Evolutionary conservation across 2,329 filamentous ascomycete genomes (phyloP).

Genomic region (Monascus ruber): DNA sequence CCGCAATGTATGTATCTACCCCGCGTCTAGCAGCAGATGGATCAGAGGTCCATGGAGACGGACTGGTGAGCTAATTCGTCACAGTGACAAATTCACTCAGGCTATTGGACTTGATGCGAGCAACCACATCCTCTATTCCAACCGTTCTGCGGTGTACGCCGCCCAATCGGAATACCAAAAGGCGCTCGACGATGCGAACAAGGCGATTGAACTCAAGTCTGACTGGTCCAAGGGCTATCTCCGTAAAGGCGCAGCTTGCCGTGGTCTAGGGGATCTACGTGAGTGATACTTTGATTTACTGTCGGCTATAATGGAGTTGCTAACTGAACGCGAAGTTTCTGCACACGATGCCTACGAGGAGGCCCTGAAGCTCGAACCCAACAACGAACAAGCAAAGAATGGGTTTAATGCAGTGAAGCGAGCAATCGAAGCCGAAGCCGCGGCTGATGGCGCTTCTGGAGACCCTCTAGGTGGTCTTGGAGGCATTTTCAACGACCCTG

Average conservation of each 20-base stretch:
- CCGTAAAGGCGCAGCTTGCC: conserved; percentile 81
- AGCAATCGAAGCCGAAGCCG: conserved; percentile 69
- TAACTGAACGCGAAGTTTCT: conserved; percentile 40
- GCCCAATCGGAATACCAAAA: conserved; percentile 81
- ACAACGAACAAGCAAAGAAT: conserved; percentile 84
- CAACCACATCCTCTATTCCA: conserved; percentile 97
- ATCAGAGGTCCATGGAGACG: conserved; percentile 2
- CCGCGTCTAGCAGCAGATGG: conserved; percentile 6
- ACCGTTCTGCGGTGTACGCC: conserved; percentile 77
- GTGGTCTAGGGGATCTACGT: conserved; percentile 73
- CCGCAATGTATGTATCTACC: conserved; percentile 66
- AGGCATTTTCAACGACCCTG: conserved; percentile 87
- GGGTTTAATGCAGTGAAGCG: conserved; percentile 76
- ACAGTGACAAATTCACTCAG: conserved; percentile 83
- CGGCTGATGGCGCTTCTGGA: conserved; percentile 47
- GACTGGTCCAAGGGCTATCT: conserved; percentile 98
- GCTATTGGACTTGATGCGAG: conserved; percentile 77
- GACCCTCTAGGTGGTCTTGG: conserved; percentile 70
- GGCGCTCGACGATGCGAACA: conserved; percentile 79
- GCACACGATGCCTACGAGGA: conserved; percentile 86
- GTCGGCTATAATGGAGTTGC: not conserved
- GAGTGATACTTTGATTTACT: conserved; percentile 15
- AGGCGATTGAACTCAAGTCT: conserved; percentile 87
- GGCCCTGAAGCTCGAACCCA: conserved; percentile 84
- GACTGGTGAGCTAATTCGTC: conserved; percentile 4